Evolutionary conservation across 139 green algal species (phyloP).

Genomic region (Chlorella vulgaris): DNA sequence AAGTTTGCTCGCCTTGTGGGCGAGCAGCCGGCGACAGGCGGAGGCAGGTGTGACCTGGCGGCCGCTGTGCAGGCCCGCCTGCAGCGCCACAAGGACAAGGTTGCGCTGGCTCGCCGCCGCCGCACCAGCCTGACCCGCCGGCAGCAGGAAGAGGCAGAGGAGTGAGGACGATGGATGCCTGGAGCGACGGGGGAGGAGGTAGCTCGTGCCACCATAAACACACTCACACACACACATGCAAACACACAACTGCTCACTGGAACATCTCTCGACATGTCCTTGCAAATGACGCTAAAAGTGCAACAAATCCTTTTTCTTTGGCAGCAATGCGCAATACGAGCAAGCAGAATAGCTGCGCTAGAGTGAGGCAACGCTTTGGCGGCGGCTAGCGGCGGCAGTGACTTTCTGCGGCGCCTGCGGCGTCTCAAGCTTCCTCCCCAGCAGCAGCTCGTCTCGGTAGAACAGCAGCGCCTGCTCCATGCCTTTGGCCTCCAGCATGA

Average conservation of each 20-base stretch:
- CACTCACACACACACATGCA: neutral
- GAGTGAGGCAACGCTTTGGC: neutral
- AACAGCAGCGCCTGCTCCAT: slow-evolving; percentile 63
- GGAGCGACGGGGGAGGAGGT: neutral
- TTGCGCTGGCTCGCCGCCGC: neutral
- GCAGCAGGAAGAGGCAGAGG: neutral
- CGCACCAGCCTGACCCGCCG: neutral
- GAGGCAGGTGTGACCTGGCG: neutral
- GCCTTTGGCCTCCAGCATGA: slow-evolving; percentile 75
- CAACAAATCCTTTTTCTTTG: too few species aligned
- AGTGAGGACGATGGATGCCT: neutral
- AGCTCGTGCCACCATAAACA: neutral
- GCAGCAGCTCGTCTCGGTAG: slow-evolving; percentile 56
- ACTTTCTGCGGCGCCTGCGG: neutral
- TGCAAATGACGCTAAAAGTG: too few species aligned
- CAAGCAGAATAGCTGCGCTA: neutral
- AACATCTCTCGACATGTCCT: too few species aligned
- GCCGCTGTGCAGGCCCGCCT: slow-evolving; percentile 3
- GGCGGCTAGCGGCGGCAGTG: neutral
- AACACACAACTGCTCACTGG: too few species aligned
- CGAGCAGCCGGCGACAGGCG: neutral
- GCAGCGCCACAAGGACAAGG: slow-evolving; percentile 7
- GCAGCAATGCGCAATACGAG: too few species aligned
- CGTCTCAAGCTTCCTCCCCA: slow-evolving; percentile 6
- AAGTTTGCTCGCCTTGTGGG: neutral